Base-by-base conservation (phyloP, 75 land plant genomes). In the Adiantum capillusveneris region DNA sequence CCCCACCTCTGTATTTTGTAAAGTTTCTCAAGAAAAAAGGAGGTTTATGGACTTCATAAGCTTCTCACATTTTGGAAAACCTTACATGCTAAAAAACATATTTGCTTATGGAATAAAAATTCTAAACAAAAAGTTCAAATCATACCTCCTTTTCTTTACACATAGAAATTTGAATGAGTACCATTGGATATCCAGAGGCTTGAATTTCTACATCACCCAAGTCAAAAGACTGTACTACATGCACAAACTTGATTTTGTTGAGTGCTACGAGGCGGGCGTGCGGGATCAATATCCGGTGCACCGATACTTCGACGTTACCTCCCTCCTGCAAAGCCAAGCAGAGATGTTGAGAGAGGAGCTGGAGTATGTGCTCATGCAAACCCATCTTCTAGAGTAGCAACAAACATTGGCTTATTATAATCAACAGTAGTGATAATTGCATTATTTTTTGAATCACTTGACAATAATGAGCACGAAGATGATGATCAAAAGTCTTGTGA, bases 131-230 rank as follows among this genome's bases (percentile, higher is more conserved):
- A n/a, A n/a, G n/a, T n/a, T n/a, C n/a, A n/a, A n/a, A n/a, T n/a
- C n/a, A n/a, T n/a, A n/a, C 89, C 86, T 85, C 89, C 55, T 62
- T 74, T 58, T 82, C 90, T 65, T 82, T 79, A 64, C 83, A 86
- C 85, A 81, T 81, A 22, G 85, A 79, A 29, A 81, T 81, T 68
- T 85, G 88, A 50, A 81, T 34, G n/a, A n/a, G n/a, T n/a, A n/a
- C n/a, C n/a, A n/a, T n/a, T n/a, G n/a, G n/a, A n/a, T n/a, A n/a
- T n/a, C 80, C 75, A 44, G 53, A 54, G 9, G 61, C 58, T 2
- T 73, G 69, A n/a, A 65, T 69, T 42, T 86, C 90, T 29, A 71
- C 60, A 69, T 79, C 89, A 19, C 78, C 75, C 0, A 58, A 44
- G 59, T 85, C 68, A 42, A 79, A 67, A 1, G 78, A 72, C 43